Evolutionary conservation across 1,284 basidiomycete species (phyloP).

Genomic region (Papiliotrema nemorosa): DNA sequence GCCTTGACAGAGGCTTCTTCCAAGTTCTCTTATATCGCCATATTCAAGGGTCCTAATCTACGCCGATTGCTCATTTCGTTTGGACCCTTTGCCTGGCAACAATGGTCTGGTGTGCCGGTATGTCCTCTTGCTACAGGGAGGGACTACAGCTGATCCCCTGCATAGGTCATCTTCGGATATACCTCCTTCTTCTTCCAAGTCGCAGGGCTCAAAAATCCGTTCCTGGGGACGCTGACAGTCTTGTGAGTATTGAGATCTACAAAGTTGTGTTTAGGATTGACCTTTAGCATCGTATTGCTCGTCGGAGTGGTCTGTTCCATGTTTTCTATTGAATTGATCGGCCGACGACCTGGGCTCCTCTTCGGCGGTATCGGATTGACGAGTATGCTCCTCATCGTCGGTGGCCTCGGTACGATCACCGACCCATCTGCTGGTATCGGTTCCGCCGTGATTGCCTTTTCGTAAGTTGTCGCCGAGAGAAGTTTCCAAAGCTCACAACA

Average conservation of each 20-base stretch:
- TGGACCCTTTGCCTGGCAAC: neutral
- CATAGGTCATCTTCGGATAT: conserved; percentile 12
- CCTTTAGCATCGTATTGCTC: conserved; percentile 1
- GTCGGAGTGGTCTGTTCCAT: conserved; percentile 6
- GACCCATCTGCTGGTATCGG: neutral
- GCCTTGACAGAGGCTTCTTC: neutral
- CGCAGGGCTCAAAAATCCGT: conserved; percentile 12
- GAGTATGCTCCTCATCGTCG: conserved; percentile 13
- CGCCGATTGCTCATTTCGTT: neutral
- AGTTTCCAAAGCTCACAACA: neutral
- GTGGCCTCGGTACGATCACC: conserved; percentile 9
- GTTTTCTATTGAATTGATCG: conserved; percentile 14
- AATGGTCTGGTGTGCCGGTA: conserved; percentile 13
- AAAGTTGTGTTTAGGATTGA: neutral
- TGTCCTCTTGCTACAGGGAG: no score
- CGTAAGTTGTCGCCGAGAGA: neutral
- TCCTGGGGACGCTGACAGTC: conserved; percentile 11
- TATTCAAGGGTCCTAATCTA: neutral
- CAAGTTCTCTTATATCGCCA: neutral
- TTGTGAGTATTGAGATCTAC: neutral
- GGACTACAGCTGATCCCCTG: no score
- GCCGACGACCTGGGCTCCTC: conserved; percentile 13
- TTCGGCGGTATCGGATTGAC: conserved; percentile 2
- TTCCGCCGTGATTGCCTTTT: conserved; percentile 6
- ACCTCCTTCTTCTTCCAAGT: conserved; percentile 17